A percentile compares a stretch with the other conserved stretches of the same genome.
Evolutionary conservation across 176 grass and related monocot genomes (phyloP).

Genomic region (Oryza nivara): DNA sequence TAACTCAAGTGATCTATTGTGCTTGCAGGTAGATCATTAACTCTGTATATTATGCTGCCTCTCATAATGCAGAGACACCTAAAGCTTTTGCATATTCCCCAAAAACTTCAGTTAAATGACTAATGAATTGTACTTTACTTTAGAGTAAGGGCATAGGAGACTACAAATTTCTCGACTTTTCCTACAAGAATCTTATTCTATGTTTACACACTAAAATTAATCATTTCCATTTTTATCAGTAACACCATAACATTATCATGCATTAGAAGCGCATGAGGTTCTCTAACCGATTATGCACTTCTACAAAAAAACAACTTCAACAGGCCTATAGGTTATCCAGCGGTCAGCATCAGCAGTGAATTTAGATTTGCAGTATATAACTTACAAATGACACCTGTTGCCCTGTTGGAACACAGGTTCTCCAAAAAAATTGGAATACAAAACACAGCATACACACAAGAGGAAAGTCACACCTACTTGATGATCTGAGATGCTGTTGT

Average conservation of each 20-base stretch:
- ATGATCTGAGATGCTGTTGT: conserved; percentile 97
- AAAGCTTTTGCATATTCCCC: not conserved
- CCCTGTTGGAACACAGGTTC: not conserved
- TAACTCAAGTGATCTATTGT: not conserved
- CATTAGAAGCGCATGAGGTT: not conserved
- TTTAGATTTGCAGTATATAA: not conserved
- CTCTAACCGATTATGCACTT: not conserved
- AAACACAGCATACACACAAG: conserved; percentile 18
- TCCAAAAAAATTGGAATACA: not conserved
- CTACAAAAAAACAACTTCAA: not conserved
- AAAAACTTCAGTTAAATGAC: not conserved
- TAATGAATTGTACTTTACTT: not conserved
- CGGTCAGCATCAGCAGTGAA: not conserved
- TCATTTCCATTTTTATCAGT: not conserved
- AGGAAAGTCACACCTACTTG: conserved; percentile 99
- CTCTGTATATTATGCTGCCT: not conserved
- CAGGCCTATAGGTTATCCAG: not conserved
- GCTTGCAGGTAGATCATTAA: not conserved
- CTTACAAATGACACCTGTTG: not conserved
- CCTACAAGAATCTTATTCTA: not conserved
- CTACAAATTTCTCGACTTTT: not conserved
- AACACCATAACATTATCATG: conserved; percentile 8
- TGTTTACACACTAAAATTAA: not conserved
- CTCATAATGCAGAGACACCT: not conserved
- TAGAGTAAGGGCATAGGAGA: not conserved